Conservation (phyloP, 768 basidiomycete species). For the Butyriboletus loyo region DNA sequence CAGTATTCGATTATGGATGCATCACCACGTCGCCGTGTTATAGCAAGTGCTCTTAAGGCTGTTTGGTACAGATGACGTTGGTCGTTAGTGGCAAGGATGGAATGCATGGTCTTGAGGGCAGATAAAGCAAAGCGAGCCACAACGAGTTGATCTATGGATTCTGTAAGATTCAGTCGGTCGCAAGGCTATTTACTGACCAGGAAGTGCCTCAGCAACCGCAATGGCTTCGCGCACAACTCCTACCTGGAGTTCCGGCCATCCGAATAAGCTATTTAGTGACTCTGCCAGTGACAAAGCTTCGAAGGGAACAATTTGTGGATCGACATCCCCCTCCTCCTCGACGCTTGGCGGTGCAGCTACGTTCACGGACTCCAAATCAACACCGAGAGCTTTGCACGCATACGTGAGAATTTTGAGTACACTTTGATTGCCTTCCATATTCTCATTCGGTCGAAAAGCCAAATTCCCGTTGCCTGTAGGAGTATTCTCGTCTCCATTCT, state of each 20-base stretch:
- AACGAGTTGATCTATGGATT: constrained; percentile 65
- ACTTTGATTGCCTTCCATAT: constrained; percentile 76
- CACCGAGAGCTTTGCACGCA: constrained; percentile 75
- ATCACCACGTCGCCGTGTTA: constrained; percentile 76
- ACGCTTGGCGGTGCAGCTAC: constrained; percentile 36
- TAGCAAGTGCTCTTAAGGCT: constrained; percentile 66
- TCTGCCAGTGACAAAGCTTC: constrained; percentile 43
- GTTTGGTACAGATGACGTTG: constrained; percentile 78
- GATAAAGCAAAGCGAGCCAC: constrained; percentile 91
- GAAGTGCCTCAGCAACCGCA: constrained; percentile 85
- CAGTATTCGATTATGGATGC: constrained; percentile 75
- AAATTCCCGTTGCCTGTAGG: constrained; percentile 49
- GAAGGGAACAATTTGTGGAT: constrained; percentile 4
- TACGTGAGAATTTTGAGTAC: constrained; percentile 72
- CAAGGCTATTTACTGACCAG: constrained; percentile 51
- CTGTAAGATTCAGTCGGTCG: background rate
- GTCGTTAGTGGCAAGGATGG: constrained; percentile 67
- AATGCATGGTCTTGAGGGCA: constrained; percentile 70
- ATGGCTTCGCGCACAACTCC: constrained; percentile 92
- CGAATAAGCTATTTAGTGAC: constrained; percentile 53
- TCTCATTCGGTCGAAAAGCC: constrained; percentile 71
- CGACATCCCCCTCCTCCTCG: constrained; percentile 22
- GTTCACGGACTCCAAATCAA: constrained; percentile 72
- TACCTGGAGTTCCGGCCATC: constrained; percentile 94
- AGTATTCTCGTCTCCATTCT: constrained; percentile 24